A percentile compares a stretch with the other conserved stretches of the same genome.
These are phyloP conservation scores for Pyrus pyrifolia DNA, from an alignment of 306 rosid species.

Conservation along the genomic window DNA sequence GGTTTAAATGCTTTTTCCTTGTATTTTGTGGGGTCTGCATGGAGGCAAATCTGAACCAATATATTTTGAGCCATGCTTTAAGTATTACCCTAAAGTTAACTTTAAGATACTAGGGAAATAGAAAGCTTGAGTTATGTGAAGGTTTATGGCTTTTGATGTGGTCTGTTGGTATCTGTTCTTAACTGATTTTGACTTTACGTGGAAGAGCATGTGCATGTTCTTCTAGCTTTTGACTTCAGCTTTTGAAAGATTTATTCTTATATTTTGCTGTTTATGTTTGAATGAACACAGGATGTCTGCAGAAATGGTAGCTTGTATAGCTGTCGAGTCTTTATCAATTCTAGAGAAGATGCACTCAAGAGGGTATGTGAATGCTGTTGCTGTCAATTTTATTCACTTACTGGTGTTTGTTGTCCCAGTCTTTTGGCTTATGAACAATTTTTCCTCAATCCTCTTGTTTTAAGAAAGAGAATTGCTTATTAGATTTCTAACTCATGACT, in stretches of 20 bases:
- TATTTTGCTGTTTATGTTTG: background rate
- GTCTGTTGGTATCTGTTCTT: background rate
- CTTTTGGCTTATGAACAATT: background rate
- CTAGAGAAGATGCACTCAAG: constrained; percentile 83
- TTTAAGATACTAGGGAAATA: background rate
- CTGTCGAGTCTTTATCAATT: constrained; percentile 88
- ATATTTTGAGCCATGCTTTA: background rate
- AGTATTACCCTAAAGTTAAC: background rate
- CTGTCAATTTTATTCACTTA: background rate
- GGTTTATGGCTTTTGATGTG: background rate
- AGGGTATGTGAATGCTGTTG: constrained; percentile 47
- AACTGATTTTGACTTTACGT: background rate
- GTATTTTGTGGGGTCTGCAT: background rate
- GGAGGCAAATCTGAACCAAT: background rate
- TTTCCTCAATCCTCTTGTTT: background rate
- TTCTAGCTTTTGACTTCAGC: background rate
- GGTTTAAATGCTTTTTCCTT: background rate
- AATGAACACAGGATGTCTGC: constrained; percentile 64
- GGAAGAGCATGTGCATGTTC: background rate
- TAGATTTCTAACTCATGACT: background rate
- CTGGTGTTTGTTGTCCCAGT: background rate
- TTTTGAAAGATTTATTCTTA: background rate
- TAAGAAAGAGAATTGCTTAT: too few relatives aligned
- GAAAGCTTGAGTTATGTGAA: background rate
- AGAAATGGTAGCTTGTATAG: constrained; percentile 95